Base-by-base conservation (phyloP, 2,329 filamentous ascomycete species). In the Sarocladium oryzae region DNA sequence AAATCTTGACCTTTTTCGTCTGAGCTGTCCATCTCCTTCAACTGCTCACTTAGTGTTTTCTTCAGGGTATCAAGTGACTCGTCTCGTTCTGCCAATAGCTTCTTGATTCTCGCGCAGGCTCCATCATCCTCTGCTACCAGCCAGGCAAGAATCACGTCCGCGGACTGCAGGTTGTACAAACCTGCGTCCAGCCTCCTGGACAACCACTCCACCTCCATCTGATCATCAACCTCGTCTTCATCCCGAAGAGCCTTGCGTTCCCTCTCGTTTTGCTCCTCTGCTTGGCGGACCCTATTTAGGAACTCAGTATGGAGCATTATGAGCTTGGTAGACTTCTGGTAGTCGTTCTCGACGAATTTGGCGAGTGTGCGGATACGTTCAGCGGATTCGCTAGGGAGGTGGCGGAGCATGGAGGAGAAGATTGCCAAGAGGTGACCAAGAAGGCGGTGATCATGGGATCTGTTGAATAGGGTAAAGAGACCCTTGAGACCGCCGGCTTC, bases 261-360 rank as follows among this genome's bases (percentile, higher is more conserved):
- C 40, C 43, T 53, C 1, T 60, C 55, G 48, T 71, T 71, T 50
- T 79, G 79, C 61, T 88, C 81, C 54, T 69, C 66, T 16, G 63
- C 66, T 16, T 56, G 58, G 49, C 91, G 86, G 1, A 88, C 82
- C 0, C 75, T 71, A 1, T 69, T 71, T 0, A 79, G 78, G 63
- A 90, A 95, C 11, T 88, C 85, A 45, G 81, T 72, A 36, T 91
- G 80, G 45, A 96, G 67, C 54, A 78, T 74, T 32, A 95, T 66
- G 4, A 97, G 73, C 63, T 84, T 88, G 5, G 64, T 71, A 33
- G 89, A 81, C 73, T 97, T 97, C 58, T 85, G 89, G 64, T 95
- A 96, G 57, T 96, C 84, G 63, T 89, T 95, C 66, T 99, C 93
- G 16, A 96, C 86, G 61, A 97, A 97, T 63, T 99, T 99, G 45